Evolutionary conservation across 257 asterid species (phyloP), one percentile per base, ranked within the genome.

Genomic region (Voacanga thouarsii): DNA sequence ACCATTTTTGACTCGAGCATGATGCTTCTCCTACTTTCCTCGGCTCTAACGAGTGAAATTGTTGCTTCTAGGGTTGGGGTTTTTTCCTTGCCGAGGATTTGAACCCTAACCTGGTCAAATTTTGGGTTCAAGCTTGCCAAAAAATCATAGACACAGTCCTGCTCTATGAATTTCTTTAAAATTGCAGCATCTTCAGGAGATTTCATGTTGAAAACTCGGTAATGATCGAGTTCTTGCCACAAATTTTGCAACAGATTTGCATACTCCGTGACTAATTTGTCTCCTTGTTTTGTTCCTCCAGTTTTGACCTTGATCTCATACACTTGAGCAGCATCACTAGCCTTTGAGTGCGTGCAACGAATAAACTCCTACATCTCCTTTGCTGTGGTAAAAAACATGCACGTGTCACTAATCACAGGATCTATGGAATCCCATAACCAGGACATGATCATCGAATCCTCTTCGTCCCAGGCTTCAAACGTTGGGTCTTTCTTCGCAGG

Each of bases 371-470:
- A 55, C 1, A 74, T 74, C 1, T 56, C 77, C 37, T 74, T 23
- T 0, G 69, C 55, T 10, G 70, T 56, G 0, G 43, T 7, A 15
- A 39, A 39, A 3, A 57, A 59, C 55, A 74, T 41, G 1, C 23
- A n/a, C 4, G 78, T 74, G 23, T 74, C 56, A 8, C 68, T 56
- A 3, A 74, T 56, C 16, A 55, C 51, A 3, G 21, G 41, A 2
- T 12, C 21, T 68, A 56, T 33, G 9, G n/a, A 74, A 6, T 33
- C 55, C 55, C 77, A 74, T 10, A 74, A 12, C 77, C 77, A 74
- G 10, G 77, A 19, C 50, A 72, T 30, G 1, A 72, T 30, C 50
- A 50, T 72, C 2, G 33, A 72, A 43, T 28, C 76, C 16, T 72
- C 19, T 33, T 37, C 76, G 30, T 72, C 65, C 65, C 50, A 55